Evolutionary conservation across 2,329 filamentous ascomycete genomes (phyloP).

Genomic region (Neocatenulostroma microsporum): DNA sequence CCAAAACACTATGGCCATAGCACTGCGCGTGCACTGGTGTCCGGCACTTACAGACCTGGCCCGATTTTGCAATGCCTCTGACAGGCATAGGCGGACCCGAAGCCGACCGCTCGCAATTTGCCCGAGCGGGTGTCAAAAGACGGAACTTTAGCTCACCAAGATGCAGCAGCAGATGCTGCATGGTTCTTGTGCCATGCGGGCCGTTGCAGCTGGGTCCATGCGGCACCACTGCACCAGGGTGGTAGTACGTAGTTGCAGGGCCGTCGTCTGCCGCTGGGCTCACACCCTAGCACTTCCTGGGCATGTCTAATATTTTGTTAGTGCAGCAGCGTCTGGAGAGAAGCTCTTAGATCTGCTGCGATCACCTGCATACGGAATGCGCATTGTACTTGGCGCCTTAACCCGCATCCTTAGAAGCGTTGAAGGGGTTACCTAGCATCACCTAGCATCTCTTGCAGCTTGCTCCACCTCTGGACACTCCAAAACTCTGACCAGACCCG

Average conservation of each 20-base stretch:
- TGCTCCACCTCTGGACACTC: too few relatives aligned
- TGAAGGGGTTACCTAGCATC: background rate
- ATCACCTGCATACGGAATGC: background rate
- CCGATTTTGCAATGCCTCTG: constrained; percentile 7
- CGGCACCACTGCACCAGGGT: background rate
- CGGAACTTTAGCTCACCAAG: background rate
- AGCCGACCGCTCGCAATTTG: background rate
- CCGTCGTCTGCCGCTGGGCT: background rate
- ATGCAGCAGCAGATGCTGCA: constrained; percentile 7
- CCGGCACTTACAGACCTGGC: background rate
- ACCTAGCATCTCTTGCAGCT: background rate
- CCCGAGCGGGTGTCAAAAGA: constrained; percentile 6
- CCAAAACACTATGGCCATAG: too few relatives aligned
- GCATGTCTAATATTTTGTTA: background rate
- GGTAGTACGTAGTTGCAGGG: constrained; percentile 3
- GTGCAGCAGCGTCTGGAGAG: constrained; percentile 3
- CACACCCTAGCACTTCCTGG: constrained; percentile 4
- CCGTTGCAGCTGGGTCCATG: constrained; percentile 8
- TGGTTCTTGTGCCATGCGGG: constrained; percentile 9
- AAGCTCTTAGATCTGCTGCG: constrained; percentile 1
- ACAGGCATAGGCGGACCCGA: constrained; percentile 5
- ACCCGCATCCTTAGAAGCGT: background rate
- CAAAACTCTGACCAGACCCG: too few relatives aligned
- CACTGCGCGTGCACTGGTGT: constrained; percentile 1
- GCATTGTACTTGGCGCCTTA: constrained; percentile 1